Base-by-base conservation (phyloP, 2,329 filamentous ascomycete genomes). In the Fusarium solani-melongenae region DNA sequence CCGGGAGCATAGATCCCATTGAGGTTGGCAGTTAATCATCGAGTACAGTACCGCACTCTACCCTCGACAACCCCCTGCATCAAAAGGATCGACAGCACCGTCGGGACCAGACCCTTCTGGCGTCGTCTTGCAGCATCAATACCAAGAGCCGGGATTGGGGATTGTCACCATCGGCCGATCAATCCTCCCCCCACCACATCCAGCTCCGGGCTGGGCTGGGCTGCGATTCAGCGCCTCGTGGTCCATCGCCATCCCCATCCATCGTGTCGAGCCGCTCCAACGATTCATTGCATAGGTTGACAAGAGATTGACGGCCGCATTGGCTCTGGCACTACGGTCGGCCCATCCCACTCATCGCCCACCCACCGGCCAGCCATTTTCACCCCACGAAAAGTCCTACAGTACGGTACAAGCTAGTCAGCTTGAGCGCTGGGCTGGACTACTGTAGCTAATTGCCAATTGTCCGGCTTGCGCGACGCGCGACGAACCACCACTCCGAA, bases 141-240 rank as follows among this genome's bases (percentile, higher is more conserved):
- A 62, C 58, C 58, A 56, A 44, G 51, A 56, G 49, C 61, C 46
- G 59, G 61, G 64, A 66, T 63, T 58, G 62, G 59, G 64, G 17
- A 38, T 33, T 57, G 60, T 70, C 58, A 70, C 67, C 67, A 64
- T 77, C 64, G 73, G 73, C 66, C 76, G 76, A 78, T 78, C 74
- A 75, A 76, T 74, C 73, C 64, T 62, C 56, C 41, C 72, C 72
- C 69, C 67, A 57, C 41, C 24, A 46, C 41, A 24, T 15, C 36
- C 64, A 76, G 46, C 71, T 70, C 64, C 67, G 51, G 58, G 41
- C 41, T 46, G 41, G 41, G 55, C 51, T 55, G 51, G 55, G 49
- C 44, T 55, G 71, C 71, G 46, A 69, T 64, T 71, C 71, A 74
- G 64, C 55, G 57, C 44, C 66, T 71, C 63, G 58, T 64, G 58